phyloP scores from a whole-genome alignment of 139 green algal species.

The Pleodorina starrii region DNA sequence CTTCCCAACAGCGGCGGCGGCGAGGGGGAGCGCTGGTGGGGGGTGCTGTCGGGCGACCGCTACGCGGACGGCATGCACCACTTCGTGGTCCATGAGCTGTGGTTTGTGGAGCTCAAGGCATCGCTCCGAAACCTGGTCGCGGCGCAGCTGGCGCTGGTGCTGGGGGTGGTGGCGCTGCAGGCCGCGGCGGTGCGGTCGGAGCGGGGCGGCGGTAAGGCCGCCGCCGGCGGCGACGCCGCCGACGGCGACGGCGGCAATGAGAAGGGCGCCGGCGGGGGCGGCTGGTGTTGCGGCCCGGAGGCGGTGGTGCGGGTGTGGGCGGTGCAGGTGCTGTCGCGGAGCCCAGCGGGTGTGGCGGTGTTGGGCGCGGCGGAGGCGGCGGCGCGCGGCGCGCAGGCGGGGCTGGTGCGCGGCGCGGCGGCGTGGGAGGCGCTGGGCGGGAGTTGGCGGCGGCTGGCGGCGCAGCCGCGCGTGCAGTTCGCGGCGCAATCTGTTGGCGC shows the following conservation, averaged over 20 bases:
- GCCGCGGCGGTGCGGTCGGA: not conserved
- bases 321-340: not conserved
- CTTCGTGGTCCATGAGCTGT: conserved; percentile 22
- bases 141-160: conserved; percentile 1
- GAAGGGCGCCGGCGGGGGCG: not conserved
- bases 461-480: not conserved
- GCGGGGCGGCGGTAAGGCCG: not conserved
- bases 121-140: not conserved
- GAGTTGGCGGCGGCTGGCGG: not conserved
- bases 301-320: not conserved
- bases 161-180: conserved; percentile 1
- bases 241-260: not conserved
- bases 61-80: conserved; percentile 16
- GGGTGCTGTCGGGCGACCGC: conserved; percentile 4
- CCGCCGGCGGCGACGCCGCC: not conserved
- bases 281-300: not conserved
- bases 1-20: not conserved
- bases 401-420: not conserved
- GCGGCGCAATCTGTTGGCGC: not conserved
- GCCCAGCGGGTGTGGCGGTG: not conserved
- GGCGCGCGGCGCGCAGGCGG: too few species aligned
- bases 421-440: not conserved
- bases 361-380: not conserved
- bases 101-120: conserved; percentile 46
- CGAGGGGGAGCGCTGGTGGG: conserved; percentile 3